Conservation (phyloP, 805 yeast genomes). For the Candida vaughaniae region DNA sequence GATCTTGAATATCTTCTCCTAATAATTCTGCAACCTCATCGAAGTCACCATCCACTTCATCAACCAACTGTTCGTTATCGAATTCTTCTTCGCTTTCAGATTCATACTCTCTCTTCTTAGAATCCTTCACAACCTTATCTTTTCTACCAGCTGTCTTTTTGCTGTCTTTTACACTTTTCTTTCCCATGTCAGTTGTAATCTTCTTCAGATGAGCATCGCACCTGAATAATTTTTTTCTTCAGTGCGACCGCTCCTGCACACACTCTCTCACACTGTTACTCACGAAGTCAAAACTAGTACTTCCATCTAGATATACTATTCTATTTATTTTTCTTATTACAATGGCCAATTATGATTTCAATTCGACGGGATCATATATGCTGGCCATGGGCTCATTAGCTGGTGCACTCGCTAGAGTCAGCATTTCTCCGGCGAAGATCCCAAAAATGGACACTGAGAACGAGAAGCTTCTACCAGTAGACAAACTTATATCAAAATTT, state of each 20-base stretch:
- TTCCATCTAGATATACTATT: no score
- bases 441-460: conserved; percentile 42
- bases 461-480: conserved; percentile 24
- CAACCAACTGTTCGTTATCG: conserved; percentile 46
- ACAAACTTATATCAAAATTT: conserved; percentile 35
- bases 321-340: no score
- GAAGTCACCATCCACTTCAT: conserved; percentile 55
- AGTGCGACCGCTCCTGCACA: conserved; percentile 2
- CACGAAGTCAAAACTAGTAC: no score
- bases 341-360: conserved; percentile 46
- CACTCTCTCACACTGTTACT: neutral
- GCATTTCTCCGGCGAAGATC: conserved; percentile 17
- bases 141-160: neutral
- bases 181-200: neutral
- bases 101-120: conserved; percentile 2
- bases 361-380: conserved; percentile 74
- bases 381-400: conserved; percentile 74
- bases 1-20: conserved; percentile 43
- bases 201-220: conserved; percentile 10
- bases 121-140: neutral
- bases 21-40: conserved; percentile 56
- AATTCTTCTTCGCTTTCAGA: conserved; percentile 11
- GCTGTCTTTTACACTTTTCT: conserved; percentile 3
- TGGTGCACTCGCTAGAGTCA: conserved; percentile 40
- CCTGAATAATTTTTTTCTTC: conserved; percentile 8